Evolutionary conservation across 768 basidiomycete genomes (phyloP).

Genomic region (Mycena belliarum): DNA sequence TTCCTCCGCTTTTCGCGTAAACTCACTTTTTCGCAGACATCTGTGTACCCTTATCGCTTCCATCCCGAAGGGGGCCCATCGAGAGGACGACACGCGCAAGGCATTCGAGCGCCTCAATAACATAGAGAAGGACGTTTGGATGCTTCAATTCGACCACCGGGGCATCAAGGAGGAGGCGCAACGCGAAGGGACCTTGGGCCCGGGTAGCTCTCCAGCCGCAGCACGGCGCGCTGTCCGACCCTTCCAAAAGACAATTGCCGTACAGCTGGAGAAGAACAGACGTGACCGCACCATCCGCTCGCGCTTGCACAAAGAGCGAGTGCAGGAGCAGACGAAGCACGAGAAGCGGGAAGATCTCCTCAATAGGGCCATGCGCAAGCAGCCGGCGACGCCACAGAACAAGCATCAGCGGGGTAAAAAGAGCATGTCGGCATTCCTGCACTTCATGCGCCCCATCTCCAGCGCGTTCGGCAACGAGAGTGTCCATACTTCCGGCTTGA

Average conservation of each 20-base stretch:
- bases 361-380: slow-evolving; percentile 72
- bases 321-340: slow-evolving; percentile 68
- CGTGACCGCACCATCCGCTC: slow-evolving; percentile 72
- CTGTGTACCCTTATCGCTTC: slow-evolving; percentile 62
- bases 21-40: slow-evolving; percentile 44
- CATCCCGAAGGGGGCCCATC: slow-evolving; percentile 43
- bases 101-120: slow-evolving; percentile 77
- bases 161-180: slow-evolving; percentile 75
- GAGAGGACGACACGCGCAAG: slow-evolving; percentile 59
- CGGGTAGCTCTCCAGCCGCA: slow-evolving; percentile 43
- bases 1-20: not conserved
- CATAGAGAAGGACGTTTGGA: slow-evolving; percentile 68
- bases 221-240: slow-evolving; percentile 59
- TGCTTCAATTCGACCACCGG: slow-evolving; percentile 67
- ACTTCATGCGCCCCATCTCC: slow-evolving; percentile 87
- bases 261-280: slow-evolving; percentile 81
- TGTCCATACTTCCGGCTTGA: slow-evolving; percentile 41
- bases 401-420: slow-evolving; percentile 87
- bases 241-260: slow-evolving; percentile 62
- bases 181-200: slow-evolving; percentile 56
- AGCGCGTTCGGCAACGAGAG: slow-evolving; percentile 77
- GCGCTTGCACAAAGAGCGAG: slow-evolving; percentile 73
- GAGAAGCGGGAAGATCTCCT: slow-evolving; percentile 78
- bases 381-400: slow-evolving; percentile 43
- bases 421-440: slow-evolving; percentile 84